Evolutionary conservation across 1,284 basidiomycete species (phyloP).

Genomic region (Vanrija sp.): DNA sequence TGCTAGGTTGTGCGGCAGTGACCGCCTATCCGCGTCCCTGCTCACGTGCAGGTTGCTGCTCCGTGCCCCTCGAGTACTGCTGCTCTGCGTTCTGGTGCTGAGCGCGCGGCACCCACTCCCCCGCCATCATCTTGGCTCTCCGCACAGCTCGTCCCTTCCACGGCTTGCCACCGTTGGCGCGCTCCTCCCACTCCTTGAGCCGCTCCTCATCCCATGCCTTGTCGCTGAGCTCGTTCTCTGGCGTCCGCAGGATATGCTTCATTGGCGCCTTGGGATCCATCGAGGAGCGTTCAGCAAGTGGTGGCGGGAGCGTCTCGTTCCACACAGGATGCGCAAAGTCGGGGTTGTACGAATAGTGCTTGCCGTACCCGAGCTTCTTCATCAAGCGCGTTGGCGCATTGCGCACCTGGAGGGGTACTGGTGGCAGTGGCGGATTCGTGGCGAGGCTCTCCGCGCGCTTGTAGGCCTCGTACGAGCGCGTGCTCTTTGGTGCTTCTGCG

Average conservation of each 20-base stretch:
- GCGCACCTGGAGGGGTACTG: slow-evolving; percentile 69
- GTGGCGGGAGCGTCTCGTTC: slow-evolving; percentile 56
- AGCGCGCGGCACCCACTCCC: too few species aligned
- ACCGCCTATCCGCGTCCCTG: too few species aligned
- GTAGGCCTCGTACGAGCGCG: slow-evolving; percentile 72
- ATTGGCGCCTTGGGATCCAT: slow-evolving; percentile 19
- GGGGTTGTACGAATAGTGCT: slow-evolving; percentile 75
- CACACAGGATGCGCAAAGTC: slow-evolving; percentile 69
- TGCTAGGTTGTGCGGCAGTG: too few species aligned
- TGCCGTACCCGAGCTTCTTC: slow-evolving; percentile 72
- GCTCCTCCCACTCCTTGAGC: slow-evolving; percentile 66
- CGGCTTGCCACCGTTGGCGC: slow-evolving; percentile 58
- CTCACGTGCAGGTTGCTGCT: too few species aligned
- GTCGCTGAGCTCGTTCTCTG: slow-evolving; percentile 55
- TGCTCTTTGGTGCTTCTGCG: slow-evolving; percentile 77
- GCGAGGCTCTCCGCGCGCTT: slow-evolving; percentile 65
- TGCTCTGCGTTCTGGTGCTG: too few species aligned
- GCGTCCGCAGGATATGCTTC: slow-evolving; percentile 54
- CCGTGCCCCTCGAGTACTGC: too few species aligned
- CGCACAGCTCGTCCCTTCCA: slow-evolving; percentile 59
- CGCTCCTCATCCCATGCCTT: slow-evolving; percentile 72
- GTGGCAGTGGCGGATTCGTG: slow-evolving; percentile 47
- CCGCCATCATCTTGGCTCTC: background rate
- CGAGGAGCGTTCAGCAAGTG: slow-evolving; percentile 44
- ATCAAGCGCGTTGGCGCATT: slow-evolving; percentile 82